A percentile compares a stretch with the other conserved stretches of the same genome.
These are phyloP conservation scores for Pythium sukuiense DNA, from an alignment of 352 stramenopile species.

Conservation along the genomic window DNA sequence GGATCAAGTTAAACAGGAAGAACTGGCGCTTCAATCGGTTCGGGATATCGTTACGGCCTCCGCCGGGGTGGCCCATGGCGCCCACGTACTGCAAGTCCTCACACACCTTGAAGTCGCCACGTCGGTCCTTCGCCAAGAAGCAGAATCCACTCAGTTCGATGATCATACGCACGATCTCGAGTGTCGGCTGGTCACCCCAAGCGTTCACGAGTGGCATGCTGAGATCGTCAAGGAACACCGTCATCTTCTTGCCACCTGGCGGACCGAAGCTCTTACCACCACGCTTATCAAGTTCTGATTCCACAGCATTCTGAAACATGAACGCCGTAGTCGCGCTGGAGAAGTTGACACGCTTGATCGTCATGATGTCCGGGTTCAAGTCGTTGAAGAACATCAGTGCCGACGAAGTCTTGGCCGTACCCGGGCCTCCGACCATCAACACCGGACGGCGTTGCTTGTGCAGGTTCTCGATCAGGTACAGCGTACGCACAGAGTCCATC, in stretches of 20 bases:
- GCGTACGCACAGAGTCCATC: slow-evolving; percentile 96
- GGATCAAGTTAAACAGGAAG: slow-evolving; percentile 98
- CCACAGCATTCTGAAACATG: slow-evolving; percentile 98
- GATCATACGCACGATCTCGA: slow-evolving; percentile 97
- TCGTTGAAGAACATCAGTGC: slow-evolving; percentile 98
- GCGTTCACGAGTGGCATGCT: slow-evolving; percentile 98
- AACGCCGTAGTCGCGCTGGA: slow-evolving; percentile 96
- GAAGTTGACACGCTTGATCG: slow-evolving; percentile 98
- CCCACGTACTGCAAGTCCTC: slow-evolving; percentile 98
- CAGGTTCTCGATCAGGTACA: slow-evolving; percentile 91
- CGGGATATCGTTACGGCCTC: slow-evolving; percentile 98
- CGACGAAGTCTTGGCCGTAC: slow-evolving; percentile 98
- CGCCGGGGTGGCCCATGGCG: slow-evolving; percentile 97
- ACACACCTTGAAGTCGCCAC: slow-evolving; percentile 98
- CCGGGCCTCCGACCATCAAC: slow-evolving; percentile 95
- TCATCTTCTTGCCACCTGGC: slow-evolving; percentile 98
- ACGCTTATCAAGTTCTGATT: slow-evolving; percentile 98
- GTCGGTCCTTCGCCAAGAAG: slow-evolving; percentile 98
- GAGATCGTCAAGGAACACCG: slow-evolving; percentile 98
- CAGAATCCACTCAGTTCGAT: slow-evolving; percentile 97
- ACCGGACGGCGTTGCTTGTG: slow-evolving; percentile 95
- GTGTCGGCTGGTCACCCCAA: slow-evolving; percentile 97
- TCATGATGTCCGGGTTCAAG: slow-evolving; percentile 92
- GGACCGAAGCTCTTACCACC: slow-evolving; percentile 98
- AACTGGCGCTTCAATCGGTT: slow-evolving; percentile 99